Base-by-base conservation (phyloP, 2,329 filamentous ascomycete genomes). In the Canariomyces notabilis region DNA sequence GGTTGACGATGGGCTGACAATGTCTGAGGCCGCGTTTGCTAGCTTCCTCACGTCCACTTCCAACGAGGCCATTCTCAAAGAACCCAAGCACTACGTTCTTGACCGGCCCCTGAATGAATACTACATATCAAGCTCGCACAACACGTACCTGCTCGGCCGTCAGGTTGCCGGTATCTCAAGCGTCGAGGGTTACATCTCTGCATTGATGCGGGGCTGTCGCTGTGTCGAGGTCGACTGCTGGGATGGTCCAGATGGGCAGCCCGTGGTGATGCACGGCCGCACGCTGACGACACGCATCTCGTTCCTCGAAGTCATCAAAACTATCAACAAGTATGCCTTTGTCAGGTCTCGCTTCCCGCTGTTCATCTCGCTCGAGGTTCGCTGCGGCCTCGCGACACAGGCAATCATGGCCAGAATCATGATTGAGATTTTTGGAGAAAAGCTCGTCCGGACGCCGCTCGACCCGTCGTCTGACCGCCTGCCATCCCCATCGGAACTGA, bases 191-290 rank as follows among this genome's bases (percentile, higher is more conserved):
- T 98, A 98, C 68, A 94, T 97, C 57, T 82, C 83, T 7, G 88
- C 90, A 3, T 76, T 98, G 6, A 83, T 87, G 53, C 85, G 87
- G 50, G 90, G 90, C 7, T 98, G 93, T 64, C 86, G 93, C 40
- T 97, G 93, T 64, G 84, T 98, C 37, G 93, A 98, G 68, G 89
- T 98, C 42, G 93, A 98, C 67, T 97, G 91, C 67, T 98, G 93
- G 93, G 89, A 98, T 66, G 93, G 93, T 14, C 77, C 80, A 42
- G 85, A 95, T 61, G 89, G 88, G 32, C 80, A 88, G 59, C 93
- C 93, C 1, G 81, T 89, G 43, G 93, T 98, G 23, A 89, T 88
- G 51, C 93, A 98, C 59, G 93, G 93, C 19, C 83, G 84, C 48
- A 95, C 90, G 0, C 76, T 94, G 66, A 97, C 93, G 0, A 91